Evolutionary conservation across 768 basidiomycete genomes (phyloP), one percentile per base, ranked within the genome.

Genomic region (Boletus vinaceobasis): DNA sequence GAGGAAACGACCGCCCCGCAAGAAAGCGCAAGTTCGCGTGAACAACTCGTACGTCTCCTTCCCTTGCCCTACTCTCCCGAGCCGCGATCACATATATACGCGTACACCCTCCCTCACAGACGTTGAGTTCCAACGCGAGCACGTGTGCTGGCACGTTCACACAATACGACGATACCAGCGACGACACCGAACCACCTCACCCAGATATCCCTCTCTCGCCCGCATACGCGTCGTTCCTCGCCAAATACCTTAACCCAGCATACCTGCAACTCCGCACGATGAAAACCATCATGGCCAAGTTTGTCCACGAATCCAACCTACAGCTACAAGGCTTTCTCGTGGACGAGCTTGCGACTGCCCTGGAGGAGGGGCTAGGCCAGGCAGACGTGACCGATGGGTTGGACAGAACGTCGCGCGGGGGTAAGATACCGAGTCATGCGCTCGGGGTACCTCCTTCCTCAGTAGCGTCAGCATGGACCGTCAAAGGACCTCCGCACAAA

Each of bases 401-500:
- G 27, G 79, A 78, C 36, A 76, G 76, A 9, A 61, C 63, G 26
- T 71, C 75, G 35, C 85, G 88, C 21, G 67, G 65, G 9, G 74
- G 74, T 6, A 74, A 71, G 39, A 76, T 95, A 48, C 87, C 92
- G 0, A 64, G 80, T 11, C 93, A 97, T 60, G 72, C 71, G n/a
- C 72, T 81, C 9, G 94, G 93, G 14, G 63, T 72, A 2, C 73
- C 73, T 32, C 77, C 57, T 49, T 56, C 45, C 23, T 65, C 73
- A 3, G 77, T 73, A 1, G 92, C 52, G 0, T 65, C 73, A 4
- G 73, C 76, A 5, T 98, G 94, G 93, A 63, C 67, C 14, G 62
- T 90, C 65, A 83, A 83, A 63, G 93, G 95, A 2, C 96, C 96
- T 1, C 93, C 96, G 29, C 93, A 95, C 70, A 93, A 95, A 69